These are phyloP conservation scores for Penicillium palitans DNA, from an alignment of 2,329 filamentous ascomycete genomes.

Conservation along the genomic window DNA sequence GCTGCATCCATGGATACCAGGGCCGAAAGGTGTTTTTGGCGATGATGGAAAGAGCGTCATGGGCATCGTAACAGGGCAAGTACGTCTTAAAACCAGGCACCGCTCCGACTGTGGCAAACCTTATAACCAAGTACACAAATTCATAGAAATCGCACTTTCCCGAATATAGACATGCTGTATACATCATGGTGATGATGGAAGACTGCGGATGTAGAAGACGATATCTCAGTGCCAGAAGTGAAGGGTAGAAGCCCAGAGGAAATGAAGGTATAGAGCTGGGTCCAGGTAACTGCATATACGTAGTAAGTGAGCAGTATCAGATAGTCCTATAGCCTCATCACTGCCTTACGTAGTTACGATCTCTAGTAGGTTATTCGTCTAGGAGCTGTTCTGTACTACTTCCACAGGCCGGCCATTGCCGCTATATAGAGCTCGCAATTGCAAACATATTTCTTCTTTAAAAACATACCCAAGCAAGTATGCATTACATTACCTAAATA, in stretches of 20 bases:
- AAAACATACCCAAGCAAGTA: background rate
- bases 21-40: background rate
- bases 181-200: background rate
- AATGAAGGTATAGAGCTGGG: no score
- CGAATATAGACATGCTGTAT: background rate
- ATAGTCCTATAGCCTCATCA: background rate
- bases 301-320: background rate
- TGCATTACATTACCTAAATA: no score
- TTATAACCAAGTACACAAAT: background rate
- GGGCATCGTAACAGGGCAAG: background rate
- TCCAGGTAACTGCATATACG: background rate
- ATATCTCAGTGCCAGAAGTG: no score
- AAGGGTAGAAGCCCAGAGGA: background rate
- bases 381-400: background rate
- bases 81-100: background rate
- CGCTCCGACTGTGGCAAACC: background rate
- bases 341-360: no score
- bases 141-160: background rate
- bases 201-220: background rate
- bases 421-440: background rate
- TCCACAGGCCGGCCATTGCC: background rate
- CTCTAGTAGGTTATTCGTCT: no score
- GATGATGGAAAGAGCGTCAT: background rate
- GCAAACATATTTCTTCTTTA: no score
- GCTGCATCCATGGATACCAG: background rate